Conservation (phyloP, 768 basidiomycete species). For the Russula dissimulans region DNA sequence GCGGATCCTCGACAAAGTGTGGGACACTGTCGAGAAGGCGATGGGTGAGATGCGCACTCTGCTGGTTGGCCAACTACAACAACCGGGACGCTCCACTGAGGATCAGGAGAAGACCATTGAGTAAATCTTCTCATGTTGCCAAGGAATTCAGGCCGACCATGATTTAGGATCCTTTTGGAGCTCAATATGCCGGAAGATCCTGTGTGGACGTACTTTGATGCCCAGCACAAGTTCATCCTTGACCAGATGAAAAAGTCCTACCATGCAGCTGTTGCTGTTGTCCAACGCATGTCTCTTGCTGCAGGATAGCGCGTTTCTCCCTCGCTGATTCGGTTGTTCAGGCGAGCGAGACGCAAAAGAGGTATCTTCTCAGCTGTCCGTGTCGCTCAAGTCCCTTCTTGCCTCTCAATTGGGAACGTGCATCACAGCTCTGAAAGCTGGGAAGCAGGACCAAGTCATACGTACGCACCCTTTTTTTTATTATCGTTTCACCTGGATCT, state of each 20-base stretch:
- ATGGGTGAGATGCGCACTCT: conserved; percentile 84
- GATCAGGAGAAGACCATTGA: conserved; percentile 97
- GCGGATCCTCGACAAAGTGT: conserved; percentile 91
- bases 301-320: background rate
- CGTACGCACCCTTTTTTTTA: conserved; percentile 34
- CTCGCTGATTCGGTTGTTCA: conserved; percentile 22
- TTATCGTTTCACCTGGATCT: background rate
- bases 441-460: conserved; percentile 51
- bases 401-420: conserved; percentile 52
- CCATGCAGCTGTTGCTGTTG: conserved; percentile 38
- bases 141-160: conserved; percentile 7
- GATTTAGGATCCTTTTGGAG: conserved; percentile 72
- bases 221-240: conserved; percentile 81
- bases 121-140: conserved; percentile 36
- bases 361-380: conserved; percentile 28
- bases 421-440: conserved; percentile 50
- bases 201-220: conserved; percentile 92
- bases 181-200: conserved; percentile 83
- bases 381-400: conserved; percentile 21
- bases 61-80: conserved; percentile 70
- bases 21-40: conserved; percentile 89
- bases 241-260: conserved; percentile 63
- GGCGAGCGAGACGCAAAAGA: conserved; percentile 39
- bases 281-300: conserved; percentile 37
- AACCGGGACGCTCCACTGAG: conserved; percentile 70